Percentiles rank a stretch among this genome's conserved stretches.
phyloP scores from a whole-genome alignment of 495 filamentous ascomycete genomes.

The Hyaloscypha variabilis region DNA sequence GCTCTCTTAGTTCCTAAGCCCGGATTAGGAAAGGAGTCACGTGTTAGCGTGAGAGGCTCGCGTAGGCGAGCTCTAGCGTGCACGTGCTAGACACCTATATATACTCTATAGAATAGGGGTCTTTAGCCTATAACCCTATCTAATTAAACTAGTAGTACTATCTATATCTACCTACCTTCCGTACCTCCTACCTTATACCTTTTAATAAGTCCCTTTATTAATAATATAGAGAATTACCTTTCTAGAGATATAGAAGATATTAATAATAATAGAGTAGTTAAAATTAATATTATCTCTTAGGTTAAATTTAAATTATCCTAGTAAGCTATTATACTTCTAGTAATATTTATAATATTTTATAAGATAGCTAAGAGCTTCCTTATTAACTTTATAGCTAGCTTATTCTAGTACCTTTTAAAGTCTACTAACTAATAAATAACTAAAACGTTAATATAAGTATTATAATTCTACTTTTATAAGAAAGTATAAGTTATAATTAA shows the following conservation, averaged over 20 bases:
- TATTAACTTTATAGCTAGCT: conserved; percentile 11
- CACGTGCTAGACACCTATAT: no score
- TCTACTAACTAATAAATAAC: neutral
- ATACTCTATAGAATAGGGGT: no score
- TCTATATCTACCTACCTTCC: no score
- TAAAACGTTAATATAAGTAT: neutral
- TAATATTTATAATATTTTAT: conserved; percentile 18
- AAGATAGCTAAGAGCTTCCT: neutral
- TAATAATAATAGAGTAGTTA: conserved; percentile 26
- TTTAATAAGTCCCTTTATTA: conserved; percentile 14
- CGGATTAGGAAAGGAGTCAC: no score
- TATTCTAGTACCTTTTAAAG: conserved; percentile 9
- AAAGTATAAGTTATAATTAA: neutral
- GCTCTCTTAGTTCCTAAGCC: no score
- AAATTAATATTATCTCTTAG: conserved; percentile 27
- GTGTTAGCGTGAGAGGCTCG: no score
- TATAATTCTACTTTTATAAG: neutral
- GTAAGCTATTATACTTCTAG: conserved; percentile 14
- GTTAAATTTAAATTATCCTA: conserved; percentile 23
- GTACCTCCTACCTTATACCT: no score
- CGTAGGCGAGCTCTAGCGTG: no score
- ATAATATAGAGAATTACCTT: conserved; percentile 19
- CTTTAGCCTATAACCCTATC: no score
- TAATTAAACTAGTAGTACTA: no score
- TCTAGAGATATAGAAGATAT: conserved; percentile 26